Base-by-base conservation (phyloP, 2,329 filamentous ascomycete species). In the Capronia coronata region DNA sequence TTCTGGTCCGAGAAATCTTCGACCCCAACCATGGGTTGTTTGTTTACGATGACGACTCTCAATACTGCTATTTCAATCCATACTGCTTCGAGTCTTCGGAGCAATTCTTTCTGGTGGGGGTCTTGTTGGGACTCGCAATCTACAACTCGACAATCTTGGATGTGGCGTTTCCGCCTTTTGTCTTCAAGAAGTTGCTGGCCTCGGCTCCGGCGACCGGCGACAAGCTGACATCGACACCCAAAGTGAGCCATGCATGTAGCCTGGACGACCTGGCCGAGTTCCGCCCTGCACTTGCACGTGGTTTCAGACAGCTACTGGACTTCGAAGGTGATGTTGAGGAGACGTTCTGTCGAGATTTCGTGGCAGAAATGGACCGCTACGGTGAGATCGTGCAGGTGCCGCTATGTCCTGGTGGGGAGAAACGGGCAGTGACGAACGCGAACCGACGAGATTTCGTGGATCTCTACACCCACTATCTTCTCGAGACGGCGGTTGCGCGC, bases 101-200 rank as follows among this genome's bases (percentile, higher is more conserved):
- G 62, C 88, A 94, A 58, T 96, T 87, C 67, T 94, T 93, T 64
- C 75, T 95, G 18, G 86, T 96, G 22, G 90, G 90, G 1, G 87
- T 93, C 10, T 76, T 95, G 6, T 76, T 96, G 47, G 90, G 90
- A 0, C 73, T 96, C 51, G 90, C 90, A 11, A 94, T 96, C 54
- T 94, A 95, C 70, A 95, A 96, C 67, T 94, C 87, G 2, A 95
- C 87, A 0, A 95, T 95, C 58, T 73, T 96, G 14, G 90, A 95
- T 63, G 79, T 95, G 42, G 86, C 87, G 1, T 76, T 96, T 16
- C 90, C 90, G 1, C 86, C 89, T 0, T 94, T 95, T 65, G 84
- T 86, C 1, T 96, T 94, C 64, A 83, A 87, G 57, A 95, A 94
- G 65, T 76, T 96, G 16, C 75, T 95, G 34, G 82, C 86, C 2